A percentile compares a stretch with the other conserved stretches of the same genome.
Evolutionary conservation across 768 basidiomycete genomes (phyloP).

Genomic region (Cystobasidiopsis lactophilus): DNA sequence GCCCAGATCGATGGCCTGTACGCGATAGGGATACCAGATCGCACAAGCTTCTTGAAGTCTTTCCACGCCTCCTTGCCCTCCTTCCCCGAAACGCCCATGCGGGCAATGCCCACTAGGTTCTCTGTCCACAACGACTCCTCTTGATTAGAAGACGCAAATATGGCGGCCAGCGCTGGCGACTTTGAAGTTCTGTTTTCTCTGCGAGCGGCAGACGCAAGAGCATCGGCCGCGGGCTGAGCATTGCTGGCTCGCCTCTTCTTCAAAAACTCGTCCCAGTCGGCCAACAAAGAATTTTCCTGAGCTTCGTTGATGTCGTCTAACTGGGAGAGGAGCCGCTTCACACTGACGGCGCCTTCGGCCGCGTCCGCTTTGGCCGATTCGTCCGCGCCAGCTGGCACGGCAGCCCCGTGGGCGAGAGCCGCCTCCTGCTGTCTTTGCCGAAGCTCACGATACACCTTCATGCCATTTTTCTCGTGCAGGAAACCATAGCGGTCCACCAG

Average conservation of each 20-base stretch:
- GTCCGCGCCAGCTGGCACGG: neutral
- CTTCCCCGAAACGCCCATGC: constrained; percentile 48
- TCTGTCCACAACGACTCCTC: constrained; percentile 62
- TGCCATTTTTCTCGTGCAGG: constrained; percentile 70
- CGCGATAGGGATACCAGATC: constrained; percentile 64
- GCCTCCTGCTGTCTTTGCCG: constrained; percentile 7
- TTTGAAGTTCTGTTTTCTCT: constrained; percentile 17
- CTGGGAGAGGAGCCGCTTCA: constrained; percentile 16
- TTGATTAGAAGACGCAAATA: constrained; percentile 29
- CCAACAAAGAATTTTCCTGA: constrained; percentile 36
- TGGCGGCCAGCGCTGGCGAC: constrained; percentile 21
- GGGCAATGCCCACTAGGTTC: constrained; percentile 72
- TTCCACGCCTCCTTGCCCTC: constrained; percentile 43
- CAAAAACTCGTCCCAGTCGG: constrained; percentile 77
- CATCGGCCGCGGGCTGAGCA: constrained; percentile 26
- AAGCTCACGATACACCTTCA: constrained; percentile 38
- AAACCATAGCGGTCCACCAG: constrained; percentile 65
- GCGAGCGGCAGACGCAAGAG: constrained; percentile 18
- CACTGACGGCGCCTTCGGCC: neutral
- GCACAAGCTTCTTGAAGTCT: constrained; percentile 58
- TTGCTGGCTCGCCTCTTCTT: constrained; percentile 31
- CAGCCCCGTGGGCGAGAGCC: constrained; percentile 3
- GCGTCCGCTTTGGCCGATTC: neutral
- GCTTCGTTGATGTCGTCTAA: constrained; percentile 26
- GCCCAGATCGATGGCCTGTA: constrained; percentile 67